Conservation (phyloP, 169 alveolate genomes). For the Eimeria praecox region DNA sequence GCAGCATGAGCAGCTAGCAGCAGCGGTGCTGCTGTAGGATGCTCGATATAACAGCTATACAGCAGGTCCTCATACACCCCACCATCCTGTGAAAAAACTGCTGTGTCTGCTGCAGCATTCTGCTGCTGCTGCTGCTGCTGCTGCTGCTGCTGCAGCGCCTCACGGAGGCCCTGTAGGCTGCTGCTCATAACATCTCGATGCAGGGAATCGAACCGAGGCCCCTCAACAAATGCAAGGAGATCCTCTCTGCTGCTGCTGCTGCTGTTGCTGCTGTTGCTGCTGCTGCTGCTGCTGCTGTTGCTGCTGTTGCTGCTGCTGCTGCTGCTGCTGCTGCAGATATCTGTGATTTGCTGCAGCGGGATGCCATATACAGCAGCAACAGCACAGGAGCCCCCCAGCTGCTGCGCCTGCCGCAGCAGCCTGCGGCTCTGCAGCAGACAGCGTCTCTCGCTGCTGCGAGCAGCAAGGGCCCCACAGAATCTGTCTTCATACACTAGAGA, state of each 20-base stretch:
- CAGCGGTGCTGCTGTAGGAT: slow-evolving; percentile 66
- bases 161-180: slow-evolving; percentile 49
- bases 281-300: not conserved
- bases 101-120: slow-evolving; percentile 7
- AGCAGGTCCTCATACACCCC: slow-evolving; percentile 71
- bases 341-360: slow-evolving; percentile 56
- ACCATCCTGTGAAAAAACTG: slow-evolving; percentile 29
- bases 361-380: slow-evolving; percentile 46
- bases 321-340: slow-evolving; percentile 16
- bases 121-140: slow-evolving; percentile 70
- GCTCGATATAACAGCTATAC: slow-evolving; percentile 71
- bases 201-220: slow-evolving; percentile 63
- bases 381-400: slow-evolving; percentile 74
- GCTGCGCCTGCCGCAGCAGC: slow-evolving; percentile 79
- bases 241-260: slow-evolving; percentile 32
- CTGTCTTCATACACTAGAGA: slow-evolving; percentile 60
- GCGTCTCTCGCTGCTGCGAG: slow-evolving; percentile 80
- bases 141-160: slow-evolving; percentile 74
- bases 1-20: slow-evolving; percentile 79
- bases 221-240: slow-evolving; percentile 21
- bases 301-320: slow-evolving; percentile 5
- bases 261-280: slow-evolving; percentile 32
- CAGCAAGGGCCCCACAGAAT: slow-evolving; percentile 76
- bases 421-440: slow-evolving; percentile 74
- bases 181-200: slow-evolving; percentile 76